These are phyloP conservation scores for Pichia exigua DNA, from an alignment of 805 yeast species.

Conservation along the genomic window DNA sequence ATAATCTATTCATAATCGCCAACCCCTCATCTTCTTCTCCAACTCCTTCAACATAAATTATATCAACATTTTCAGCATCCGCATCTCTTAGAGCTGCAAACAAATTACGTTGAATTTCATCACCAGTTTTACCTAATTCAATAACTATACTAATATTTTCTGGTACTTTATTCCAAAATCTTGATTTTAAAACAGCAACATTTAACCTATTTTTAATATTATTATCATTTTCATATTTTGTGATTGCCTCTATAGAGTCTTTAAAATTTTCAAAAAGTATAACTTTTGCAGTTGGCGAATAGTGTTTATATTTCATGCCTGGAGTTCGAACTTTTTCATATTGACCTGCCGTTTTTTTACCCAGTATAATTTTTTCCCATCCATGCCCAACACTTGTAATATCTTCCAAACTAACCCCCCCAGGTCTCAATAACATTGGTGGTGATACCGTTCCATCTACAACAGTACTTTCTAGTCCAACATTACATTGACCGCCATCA, in stretches of 20 bases:
- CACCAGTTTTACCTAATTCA: constrained; percentile 39
- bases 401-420: constrained; percentile 82
- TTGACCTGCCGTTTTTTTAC: constrained; percentile 56
- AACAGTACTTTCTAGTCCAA: constrained; percentile 93
- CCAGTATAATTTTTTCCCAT: constrained; percentile 61
- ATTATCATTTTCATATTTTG: constrained; percentile 13
- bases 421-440: constrained; percentile 87
- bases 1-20: constrained; percentile 88
- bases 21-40: constrained; percentile 72
- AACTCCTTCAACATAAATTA: constrained; percentile 80
- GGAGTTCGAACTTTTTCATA: constrained; percentile 80
- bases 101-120: constrained; percentile 65
- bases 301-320: constrained; percentile 96
- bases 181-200: constrained; percentile 47
- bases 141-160: not conserved
- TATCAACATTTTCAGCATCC: constrained; percentile 53
- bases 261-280: constrained; percentile 49
- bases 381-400: constrained; percentile 46
- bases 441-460: constrained; percentile 82
- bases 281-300: constrained; percentile 85
- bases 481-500: constrained; percentile 85
- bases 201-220: constrained; percentile 19
- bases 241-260: constrained; percentile 33
- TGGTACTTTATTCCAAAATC: constrained; percentile 24
- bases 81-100: constrained; percentile 68